These are phyloP conservation scores for Iris pallida DNA, from an alignment of 116 monocot species.

Conservation along the genomic window DNA sequence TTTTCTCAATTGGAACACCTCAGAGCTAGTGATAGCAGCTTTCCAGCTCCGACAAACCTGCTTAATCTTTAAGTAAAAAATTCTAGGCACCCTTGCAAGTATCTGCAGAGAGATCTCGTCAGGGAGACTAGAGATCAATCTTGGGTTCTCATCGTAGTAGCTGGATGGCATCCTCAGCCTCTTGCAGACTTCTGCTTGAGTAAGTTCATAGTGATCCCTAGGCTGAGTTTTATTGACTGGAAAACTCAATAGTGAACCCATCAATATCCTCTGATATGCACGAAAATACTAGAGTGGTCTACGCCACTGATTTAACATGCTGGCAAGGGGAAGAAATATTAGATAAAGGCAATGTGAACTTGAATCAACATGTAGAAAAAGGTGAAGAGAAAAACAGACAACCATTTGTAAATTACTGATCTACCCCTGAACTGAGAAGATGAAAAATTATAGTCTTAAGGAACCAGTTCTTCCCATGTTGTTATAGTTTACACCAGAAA, in stretches of 20 bases:
- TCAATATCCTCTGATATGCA: constrained; percentile 9
- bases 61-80: constrained; percentile 55
- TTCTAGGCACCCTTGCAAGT: constrained; percentile 75
- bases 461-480: too few species aligned
- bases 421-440: too few species aligned
- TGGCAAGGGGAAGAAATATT: too few species aligned
- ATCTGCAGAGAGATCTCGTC: constrained; percentile 87
- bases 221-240: constrained; percentile 21
- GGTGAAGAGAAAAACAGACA: too few species aligned
- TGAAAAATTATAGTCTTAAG: too few species aligned
- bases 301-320: too few species aligned
- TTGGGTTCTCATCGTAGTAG: constrained; percentile 27
- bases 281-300: too few species aligned
- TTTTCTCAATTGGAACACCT: constrained; percentile 63
- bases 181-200: constrained; percentile 50
- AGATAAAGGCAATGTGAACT: too few species aligned
- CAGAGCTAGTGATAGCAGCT: constrained; percentile 47
- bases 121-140: constrained; percentile 68
- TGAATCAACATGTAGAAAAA: too few species aligned
- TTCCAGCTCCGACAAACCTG: constrained; percentile 74
- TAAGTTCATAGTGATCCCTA: constrained; percentile 11
- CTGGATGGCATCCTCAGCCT: constrained; percentile 53
- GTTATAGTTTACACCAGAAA: too few species aligned
- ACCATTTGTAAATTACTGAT: too few species aligned
- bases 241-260: constrained; percentile 68